Evolutionary conservation across 2,329 filamentous ascomycete genomes (phyloP), one percentile per base, ranked within the genome.

Genomic region (Chaetomiaceae sp.): DNA sequence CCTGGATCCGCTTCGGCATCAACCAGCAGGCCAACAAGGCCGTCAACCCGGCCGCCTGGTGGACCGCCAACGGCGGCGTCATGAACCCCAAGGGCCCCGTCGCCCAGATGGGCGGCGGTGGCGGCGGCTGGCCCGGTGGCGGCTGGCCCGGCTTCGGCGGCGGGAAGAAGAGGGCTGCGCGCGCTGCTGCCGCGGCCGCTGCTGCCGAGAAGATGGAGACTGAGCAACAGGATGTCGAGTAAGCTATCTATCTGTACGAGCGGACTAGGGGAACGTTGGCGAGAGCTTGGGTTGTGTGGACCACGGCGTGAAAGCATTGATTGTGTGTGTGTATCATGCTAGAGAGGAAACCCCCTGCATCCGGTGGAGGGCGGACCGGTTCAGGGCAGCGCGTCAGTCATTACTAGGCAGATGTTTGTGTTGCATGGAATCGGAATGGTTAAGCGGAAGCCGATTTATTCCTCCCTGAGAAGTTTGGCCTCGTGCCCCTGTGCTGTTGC

Each of bases 1-100:
- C 62, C 9, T 66, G 65, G 64, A 62, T 67, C 51, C 58, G 62
- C n/a, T 63, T 66, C 43, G 65, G 65, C 43, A 58, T 67, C 55
- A 60, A 67, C 59, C 59, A 60, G 43, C 42, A 55, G n/a, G 55
- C 55, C 44, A 58, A 53, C 53, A 51, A 56, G 27, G 34, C 53
- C 3, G 54, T 66, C 42, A 65, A 56, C 45, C 63, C 64, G 8
- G 61, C 65, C 16, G 64, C 63, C 0, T 65, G 51, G 21, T 63
- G 57, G 62, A 62, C 56, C 6, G 47, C 48, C 16, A 57, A 57
- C 5, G 62, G 62, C 27, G 61, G 62, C 20, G 61, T 63, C 20
- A 64, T 64, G 62, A 64, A 64, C 53, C 61, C 61, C 29, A 61
- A 48, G 10, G 61, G 61, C 2, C 61, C 62, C 20, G 56, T 63